Percentiles rank a stretch among this genome's conserved stretches.
Conservation (phyloP, 768 basidiomycete genomes). For the Chlorophyllum brunneum region DNA sequence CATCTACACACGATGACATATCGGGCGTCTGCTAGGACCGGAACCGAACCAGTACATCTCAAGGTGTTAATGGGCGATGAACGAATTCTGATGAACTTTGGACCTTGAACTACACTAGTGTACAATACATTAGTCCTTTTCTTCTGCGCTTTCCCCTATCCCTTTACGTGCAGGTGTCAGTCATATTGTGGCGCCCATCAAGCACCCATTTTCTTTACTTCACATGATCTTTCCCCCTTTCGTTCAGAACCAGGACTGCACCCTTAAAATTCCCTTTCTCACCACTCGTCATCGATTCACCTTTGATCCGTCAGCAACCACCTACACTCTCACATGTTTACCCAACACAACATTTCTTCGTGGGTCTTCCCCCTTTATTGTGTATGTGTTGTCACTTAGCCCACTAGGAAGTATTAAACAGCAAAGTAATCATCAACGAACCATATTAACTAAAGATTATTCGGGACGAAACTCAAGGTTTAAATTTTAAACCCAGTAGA, state of each 20-base stretch:
- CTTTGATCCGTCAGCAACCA: too few relatives aligned
- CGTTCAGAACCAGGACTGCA: too few relatives aligned
- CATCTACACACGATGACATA: constrained; percentile 11
- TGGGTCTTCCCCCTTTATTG: too few relatives aligned
- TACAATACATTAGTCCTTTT: neutral
- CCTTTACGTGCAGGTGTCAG: too few relatives aligned
- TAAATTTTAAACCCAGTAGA: too few relatives aligned
- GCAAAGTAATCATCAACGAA: neutral
- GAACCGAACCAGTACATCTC: neutral
- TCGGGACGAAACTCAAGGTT: neutral
- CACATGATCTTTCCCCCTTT: too few relatives aligned
- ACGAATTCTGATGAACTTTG: neutral
- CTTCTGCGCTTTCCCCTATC: neutral
- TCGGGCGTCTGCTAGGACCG: neutral
- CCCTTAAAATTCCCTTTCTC: too few relatives aligned
- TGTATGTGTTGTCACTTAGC: neutral
- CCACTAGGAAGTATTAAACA: neutral
- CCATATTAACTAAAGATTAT: neutral
- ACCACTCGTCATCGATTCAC: too few relatives aligned
- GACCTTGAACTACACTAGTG: neutral
- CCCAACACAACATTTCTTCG: neutral
- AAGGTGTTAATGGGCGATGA: neutral
- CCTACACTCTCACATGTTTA: too few relatives aligned
- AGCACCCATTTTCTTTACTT: too few relatives aligned
- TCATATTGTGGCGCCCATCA: too few relatives aligned